A percentile compares a stretch with the other conserved stretches of the same genome.
Conservation (phyloP, 192 early-diverging fungal species). For the Coemansia reversa region DNA sequence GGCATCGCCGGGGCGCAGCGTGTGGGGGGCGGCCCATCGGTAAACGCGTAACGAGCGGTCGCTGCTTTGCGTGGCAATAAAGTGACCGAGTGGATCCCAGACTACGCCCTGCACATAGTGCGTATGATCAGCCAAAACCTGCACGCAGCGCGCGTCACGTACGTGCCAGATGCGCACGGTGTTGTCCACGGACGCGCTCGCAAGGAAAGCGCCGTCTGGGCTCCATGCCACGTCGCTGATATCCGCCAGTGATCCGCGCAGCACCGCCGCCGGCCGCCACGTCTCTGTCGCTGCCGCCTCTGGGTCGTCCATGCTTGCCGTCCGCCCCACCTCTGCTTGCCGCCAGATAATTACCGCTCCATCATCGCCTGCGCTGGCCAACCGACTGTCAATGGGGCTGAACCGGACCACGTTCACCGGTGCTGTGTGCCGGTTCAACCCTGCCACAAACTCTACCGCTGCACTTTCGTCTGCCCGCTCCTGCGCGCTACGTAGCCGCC, state of each 20-base stretch:
- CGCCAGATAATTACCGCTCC: slow-evolving; percentile 86
- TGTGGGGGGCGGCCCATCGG: slow-evolving; percentile 29
- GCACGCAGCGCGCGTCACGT: slow-evolving; percentile 66
- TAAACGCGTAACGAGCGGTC: slow-evolving; percentile 69
- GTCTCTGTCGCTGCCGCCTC: slow-evolving; percentile 55
- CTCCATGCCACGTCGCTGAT: slow-evolving; percentile 96
- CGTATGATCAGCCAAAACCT: slow-evolving; percentile 76
- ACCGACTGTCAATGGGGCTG: slow-evolving; percentile 65
- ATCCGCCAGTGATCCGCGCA: slow-evolving; percentile 75
- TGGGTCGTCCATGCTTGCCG: neutral
- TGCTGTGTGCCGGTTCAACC: slow-evolving; percentile 78
- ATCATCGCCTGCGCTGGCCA: slow-evolving; percentile 93
- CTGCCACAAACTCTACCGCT: slow-evolving; percentile 76
- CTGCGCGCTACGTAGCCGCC: slow-evolving; percentile 25
- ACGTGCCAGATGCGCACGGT: slow-evolving; percentile 85
- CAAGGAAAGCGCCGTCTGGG: slow-evolving; percentile 75
- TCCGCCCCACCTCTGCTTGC: slow-evolving; percentile 53
- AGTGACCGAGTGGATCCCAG: slow-evolving; percentile 91
- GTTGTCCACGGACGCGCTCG: slow-evolving; percentile 86
- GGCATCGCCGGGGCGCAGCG: slow-evolving; percentile 17
- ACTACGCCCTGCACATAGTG: slow-evolving; percentile 97
- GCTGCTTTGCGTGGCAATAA: slow-evolving; percentile 87
- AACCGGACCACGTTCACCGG: slow-evolving; percentile 94
- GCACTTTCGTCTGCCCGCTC: slow-evolving; percentile 34
- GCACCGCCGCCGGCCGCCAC: slow-evolving; percentile 70